Base-by-base conservation (phyloP, 805 yeast genomes). In the Babjeviella inositovora region DNA sequence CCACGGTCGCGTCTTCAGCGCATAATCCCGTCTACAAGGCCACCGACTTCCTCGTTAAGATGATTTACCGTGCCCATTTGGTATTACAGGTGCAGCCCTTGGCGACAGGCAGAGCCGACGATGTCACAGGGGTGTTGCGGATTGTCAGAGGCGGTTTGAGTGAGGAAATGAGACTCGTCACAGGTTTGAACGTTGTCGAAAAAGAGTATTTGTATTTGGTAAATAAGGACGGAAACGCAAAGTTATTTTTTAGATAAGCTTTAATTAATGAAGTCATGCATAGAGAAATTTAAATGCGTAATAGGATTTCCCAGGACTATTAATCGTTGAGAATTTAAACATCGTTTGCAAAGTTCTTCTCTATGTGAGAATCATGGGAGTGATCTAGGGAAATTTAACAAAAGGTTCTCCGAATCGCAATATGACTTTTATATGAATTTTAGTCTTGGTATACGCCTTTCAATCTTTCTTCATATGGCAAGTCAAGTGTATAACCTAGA, bases 71-170 rank as follows among this genome's bases (percentile, higher is more conserved):
- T 26, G 52, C 79, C 0, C 52, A 56, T 15, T 29, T 69, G 19
- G 53, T 68, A 18, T 32, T 81, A n/a, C 53, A 60, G 11, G 38
- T 81, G 17, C 62, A 65, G 34, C 84, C 93, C 2, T 48, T 82
- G 28, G 55, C 63, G 3, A 80, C 93, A 0, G 93, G 93, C 0
- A 57, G 81, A 34, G 93, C 94, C 0, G 66, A 63, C 21, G 94
- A 82, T 39, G 63, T 79, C 3, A 74, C 93, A 0, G 94, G 94
- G 2, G 56, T 72, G 4, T 38, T 82, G 19, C 53, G 64, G 0
- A 56, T 82, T 0, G 45, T 71, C 0, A 50, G 48, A 23, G 93
- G 93, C 0, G 52, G 70, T 3, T 28, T 54, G 2, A 31, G 32
- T n/a, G 34, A 36, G 4, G 31, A 32, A 2, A n/a, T n/a, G n/a